Evolutionary conservation across 169 alveolate species (phyloP).

Genomic region (Babesia bovis): DNA sequence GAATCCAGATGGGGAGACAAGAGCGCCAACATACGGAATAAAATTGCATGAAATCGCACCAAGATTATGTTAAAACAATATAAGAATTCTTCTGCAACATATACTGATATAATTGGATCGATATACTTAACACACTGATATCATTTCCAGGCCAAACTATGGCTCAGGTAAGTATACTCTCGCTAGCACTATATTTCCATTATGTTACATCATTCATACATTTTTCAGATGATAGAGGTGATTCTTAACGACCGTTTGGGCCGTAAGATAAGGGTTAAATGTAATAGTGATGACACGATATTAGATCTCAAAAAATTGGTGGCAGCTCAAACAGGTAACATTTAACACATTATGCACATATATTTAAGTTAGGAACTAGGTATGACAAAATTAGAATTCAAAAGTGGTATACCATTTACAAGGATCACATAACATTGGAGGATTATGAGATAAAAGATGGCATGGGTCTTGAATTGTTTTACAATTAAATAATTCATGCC

Average conservation of each 20-base stretch:
- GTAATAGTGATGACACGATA: conserved; percentile 96
- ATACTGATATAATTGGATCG: background rate
- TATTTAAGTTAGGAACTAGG: conserved; percentile 86
- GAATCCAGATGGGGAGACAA: background rate
- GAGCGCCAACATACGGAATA: background rate
- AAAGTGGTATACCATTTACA: conserved; percentile 93
- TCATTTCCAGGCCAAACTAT: conserved; percentile 4
- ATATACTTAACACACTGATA: no score
- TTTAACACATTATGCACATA: no score
- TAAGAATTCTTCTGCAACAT: background rate
- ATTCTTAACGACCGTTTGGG: conserved; percentile 97
- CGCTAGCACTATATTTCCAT: background rate
- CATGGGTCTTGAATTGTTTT: conserved; percentile 96
- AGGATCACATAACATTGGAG: conserved; percentile 97
- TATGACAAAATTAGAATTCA: conserved; percentile 95
- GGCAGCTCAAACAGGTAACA: conserved; percentile 95
- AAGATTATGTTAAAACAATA: background rate
- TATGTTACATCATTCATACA: background rate
- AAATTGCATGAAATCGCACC: conserved; percentile 3
- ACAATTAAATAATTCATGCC: conserved; percentile 79
- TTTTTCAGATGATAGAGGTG: conserved; percentile 91
- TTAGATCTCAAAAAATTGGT: conserved; percentile 94
- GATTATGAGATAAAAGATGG: conserved; percentile 99
- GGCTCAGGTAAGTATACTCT: conserved; percentile 55
- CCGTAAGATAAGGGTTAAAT: conserved; percentile 95